phyloP scores from a whole-genome alignment of 139 green algal genomes.

The Chlamydomonas sp. region DNA sequence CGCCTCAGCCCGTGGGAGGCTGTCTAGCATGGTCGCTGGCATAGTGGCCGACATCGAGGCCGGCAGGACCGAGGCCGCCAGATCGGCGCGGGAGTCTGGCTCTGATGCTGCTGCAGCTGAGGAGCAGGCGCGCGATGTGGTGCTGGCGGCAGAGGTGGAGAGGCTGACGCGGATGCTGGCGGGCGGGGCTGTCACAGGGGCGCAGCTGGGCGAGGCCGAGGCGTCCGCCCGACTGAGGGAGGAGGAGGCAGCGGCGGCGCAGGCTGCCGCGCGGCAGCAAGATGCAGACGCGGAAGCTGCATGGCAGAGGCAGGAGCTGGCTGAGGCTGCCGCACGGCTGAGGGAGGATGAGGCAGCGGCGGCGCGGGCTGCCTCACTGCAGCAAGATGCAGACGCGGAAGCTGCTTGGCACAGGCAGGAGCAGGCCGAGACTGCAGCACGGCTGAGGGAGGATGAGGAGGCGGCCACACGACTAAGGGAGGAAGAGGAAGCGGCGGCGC shows the following conservation, averaged over 20 bases:
- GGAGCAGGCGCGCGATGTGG: too few relatives aligned
- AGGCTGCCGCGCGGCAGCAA: background rate
- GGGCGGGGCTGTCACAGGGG: background rate
- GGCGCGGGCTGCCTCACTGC: background rate
- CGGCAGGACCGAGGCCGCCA: too few relatives aligned
- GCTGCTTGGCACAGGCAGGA: background rate
- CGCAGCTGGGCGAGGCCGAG: too few relatives aligned
- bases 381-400: background rate
- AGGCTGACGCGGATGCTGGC: background rate
- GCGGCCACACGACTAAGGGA: background rate
- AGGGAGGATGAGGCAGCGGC: background rate
- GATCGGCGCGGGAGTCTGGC: too few relatives aligned
- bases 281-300: background rate
- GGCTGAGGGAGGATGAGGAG: background rate
- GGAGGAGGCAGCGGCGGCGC: background rate
- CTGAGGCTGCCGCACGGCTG: background rate
- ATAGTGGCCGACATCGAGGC: too few relatives aligned
- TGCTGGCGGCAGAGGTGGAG: too few relatives aligned
- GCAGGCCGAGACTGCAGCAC: background rate
- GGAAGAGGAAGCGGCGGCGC: background rate
- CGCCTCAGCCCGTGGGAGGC: too few relatives aligned
- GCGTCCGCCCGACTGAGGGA: too few relatives aligned
- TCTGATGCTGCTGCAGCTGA: too few relatives aligned
- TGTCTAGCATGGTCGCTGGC: too few relatives aligned
- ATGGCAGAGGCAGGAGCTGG: background rate